Base-by-base conservation (phyloP, 2,329 filamentous ascomycete genomes). In the Apiospora koreana region DNA sequence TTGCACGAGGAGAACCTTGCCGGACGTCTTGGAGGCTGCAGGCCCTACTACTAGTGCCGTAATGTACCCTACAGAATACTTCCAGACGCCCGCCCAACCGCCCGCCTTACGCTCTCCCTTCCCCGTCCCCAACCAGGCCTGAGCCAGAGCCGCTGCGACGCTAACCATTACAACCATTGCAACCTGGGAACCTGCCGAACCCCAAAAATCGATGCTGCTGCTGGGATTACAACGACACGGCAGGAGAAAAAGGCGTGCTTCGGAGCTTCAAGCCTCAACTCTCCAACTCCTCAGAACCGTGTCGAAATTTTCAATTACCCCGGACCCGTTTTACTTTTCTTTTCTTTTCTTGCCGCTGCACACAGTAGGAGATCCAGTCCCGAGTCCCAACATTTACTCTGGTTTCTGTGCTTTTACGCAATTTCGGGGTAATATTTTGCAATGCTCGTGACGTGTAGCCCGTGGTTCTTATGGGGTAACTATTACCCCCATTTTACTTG, bases 371-470 rank as follows among this genome's bases (percentile, higher is more conserved):
- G 35, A 8, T 8, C 35, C 35, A 8, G 35, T 35, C 28, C 28
- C 14, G 12, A 21, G 50, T 35, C 25, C 50, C 50, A 28, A 35
- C 18, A 3, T 35, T 35, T 66, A 41, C 23, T 21, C 41, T 66
- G 64, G 41, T 10, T 5, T 10, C 42, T 66, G 65, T 28, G 41
- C 28, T 25, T 54, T 70, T 67, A 64, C 70, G 68, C 70, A 71
- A 71, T 70, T 64, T 70, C 62, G 28, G 23, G 45, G 68, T 46
- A 66, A 71, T 70, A 68, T 71, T 69, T 66, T 69, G 65, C 68
- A 65, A 69, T 41, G 64, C 70, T 70, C 70, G 70, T 71, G 70
- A 71, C 70, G 70, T 68, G 70, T 65, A 48, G 45, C 54, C 54
- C 68, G 42, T 68, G 70, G 70, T 50, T 65, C 64, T 42, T 16